Evolutionary conservation across 257 asterid genomes (phyloP), one percentile per base, ranked within the genome.

Genomic region (Gentiana dahurica): DNA sequence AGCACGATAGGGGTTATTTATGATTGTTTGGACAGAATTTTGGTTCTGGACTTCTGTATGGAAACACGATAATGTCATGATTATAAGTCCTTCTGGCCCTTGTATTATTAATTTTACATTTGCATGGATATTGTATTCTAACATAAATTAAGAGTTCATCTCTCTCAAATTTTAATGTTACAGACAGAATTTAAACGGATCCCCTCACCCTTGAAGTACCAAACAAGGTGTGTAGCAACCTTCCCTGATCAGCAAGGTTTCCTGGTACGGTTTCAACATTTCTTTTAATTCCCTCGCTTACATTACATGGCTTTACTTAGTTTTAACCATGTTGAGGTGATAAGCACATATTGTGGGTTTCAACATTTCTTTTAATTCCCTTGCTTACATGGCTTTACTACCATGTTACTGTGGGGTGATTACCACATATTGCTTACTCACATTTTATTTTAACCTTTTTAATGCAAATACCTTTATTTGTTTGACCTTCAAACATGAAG

Each of bases 231-330:
- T 68, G 60, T 92, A 55, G 98, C 98, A 60, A 94, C 98, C 61
- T 92, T 92, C 70, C 98, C 98, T 51, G 95, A 92, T 72, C 88
- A 92, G 73, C 95, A 88, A 78, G 98, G 98, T 50, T 92, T 88
- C 78, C 69, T 92, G 70, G 97, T 92, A 72, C 76, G 93, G 75
- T 70, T 51, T 47, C 50, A 34, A 6, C 6, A 49, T 33, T 12
- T 45, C 57, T 53, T 49, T 59, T 45, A 45, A 59, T 39, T 48
- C 12, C 10, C 52, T 53, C 41, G 34, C 43, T 36, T 5, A 32
- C 50, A 24, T 51, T 51, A 12, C 35, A 10, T 8, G 34, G 24
- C 32, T 49, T 44, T 49, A 39, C 39, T 46, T n/a, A 9, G 7
- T 53, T 12, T 2, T 15, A 8, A 24, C 24, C 24, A 24, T 24